Evolutionary conservation across 1,139 yeast genomes (phyloP), one percentile per base, ranked within the genome.

Genomic region (Schwanniomyces etchellsii): DNA sequence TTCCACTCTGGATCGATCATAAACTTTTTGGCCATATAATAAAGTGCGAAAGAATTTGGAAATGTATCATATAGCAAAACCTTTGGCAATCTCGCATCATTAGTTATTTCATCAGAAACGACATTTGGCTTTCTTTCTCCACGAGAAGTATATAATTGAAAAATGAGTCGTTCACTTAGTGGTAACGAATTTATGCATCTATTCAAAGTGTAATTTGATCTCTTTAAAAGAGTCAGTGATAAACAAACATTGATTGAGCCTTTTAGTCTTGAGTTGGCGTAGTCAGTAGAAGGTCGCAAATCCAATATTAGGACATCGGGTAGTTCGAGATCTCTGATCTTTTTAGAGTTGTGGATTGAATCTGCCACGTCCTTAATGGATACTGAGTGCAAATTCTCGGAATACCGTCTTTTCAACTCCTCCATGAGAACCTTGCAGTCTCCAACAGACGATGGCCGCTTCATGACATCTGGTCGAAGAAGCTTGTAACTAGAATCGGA

Each of bases 221-320:
- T 69, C 48, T 81, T 81, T 40, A 85, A 57, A 28, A 85, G 61
- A 1, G 95, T 84, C 13, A 91, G 77, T 2, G 95, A 95, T 15
- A 84, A 60, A 46, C 89, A 81, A 21, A 84, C 68, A 47, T 81
- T 81, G 27, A 81, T 58, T 2, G 95, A 71, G 28, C 67, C 57
- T n/a, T 44, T 45, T 11, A 85, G 48, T 35, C 78, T 79, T 4
- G 65, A 48, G 34, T 58, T 62, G 20, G 72, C 60, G 50, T 60
- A 81, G 32, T 79, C 84, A 4, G 81, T 71, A 45, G 72, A 81
- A 1, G 94, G 81, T 31, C 95, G 63, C 13, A 80, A 74, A 48
- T 85, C 95, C 11, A 85, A 58, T 4, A 80, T 42, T 18, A 81
- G 49, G 14, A 60, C 42, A 28, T 57, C 50, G 13, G 9, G 7